Base-by-base conservation (phyloP, 306 rosid species). In the Cucurbita maxima region DNA sequence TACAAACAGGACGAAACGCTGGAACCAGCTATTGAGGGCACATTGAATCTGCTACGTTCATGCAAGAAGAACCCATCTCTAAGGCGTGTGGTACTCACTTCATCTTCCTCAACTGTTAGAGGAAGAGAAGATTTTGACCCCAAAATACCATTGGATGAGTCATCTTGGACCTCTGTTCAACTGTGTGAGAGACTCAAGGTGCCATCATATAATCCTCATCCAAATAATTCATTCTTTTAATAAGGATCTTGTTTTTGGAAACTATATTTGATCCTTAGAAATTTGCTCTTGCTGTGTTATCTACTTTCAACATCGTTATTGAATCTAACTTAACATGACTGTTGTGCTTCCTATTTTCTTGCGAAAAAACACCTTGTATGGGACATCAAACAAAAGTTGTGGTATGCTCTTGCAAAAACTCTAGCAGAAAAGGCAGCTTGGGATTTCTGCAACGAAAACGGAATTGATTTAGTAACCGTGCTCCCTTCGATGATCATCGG, bases 401-500 rank as follows among this genome's bases (percentile, higher is more conserved):
- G 98, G 98, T 89, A 94, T 70, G 80, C 77, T 13, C 63, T 90
- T 81, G 83, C 96, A 41, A 94, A 94, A 81, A 86, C 87, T n/a
- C 57, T 82, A 37, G 97, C 95, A 44, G 97, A 90, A 74, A 87
- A 47, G 81, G 90, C 95, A 66, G 97, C 96, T 5, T 90, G 91
- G 97, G 96, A 84, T 3, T 94, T 85, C 81, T 85, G 97, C 90
- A 84, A 78, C 61, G 82, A 86, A 52, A 86, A 86, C 55, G 83
- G 82, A 58, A 88, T 90, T 58, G 67, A 88, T 67, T 76, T 92
- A 15, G 91, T 92, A 4, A 87, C 98, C 0, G 73, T 89, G 64
- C 83, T 90, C 1, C 98, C 95, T 44, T 7, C 92, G 1, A 84
- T 89, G 76, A 76, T 94, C 47, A 67, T 87, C 40, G 95, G 98